Evolutionary conservation across 352 stramenopile genomes (phyloP), one percentile per base, ranked within the genome.

Genomic region (Phytophthora nicotianae): DNA sequence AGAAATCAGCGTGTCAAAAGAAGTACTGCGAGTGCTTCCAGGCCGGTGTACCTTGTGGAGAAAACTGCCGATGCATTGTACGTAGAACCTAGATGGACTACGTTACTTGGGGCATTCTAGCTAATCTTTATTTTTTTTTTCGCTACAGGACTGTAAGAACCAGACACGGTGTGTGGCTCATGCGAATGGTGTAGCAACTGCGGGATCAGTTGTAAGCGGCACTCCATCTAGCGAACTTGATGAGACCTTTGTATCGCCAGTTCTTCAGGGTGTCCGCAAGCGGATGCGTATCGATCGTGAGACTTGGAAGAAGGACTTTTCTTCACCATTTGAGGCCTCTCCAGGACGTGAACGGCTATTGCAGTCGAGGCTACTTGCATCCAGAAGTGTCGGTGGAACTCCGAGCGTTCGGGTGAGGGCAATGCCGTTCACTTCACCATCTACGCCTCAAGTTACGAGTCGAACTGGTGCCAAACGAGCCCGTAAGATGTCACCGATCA

Each of bases 11-110:
- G 2, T 99, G 96, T 57, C 91, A 98, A 62, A 99, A 99, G 79
- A 98, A 98, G 43, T 99, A 99, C 70, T 99, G 96, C 69, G 96
- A 99, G 74, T 99, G 96, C 47, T 99, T 97, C 68, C 92, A 98
- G 63, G 93, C 93, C 0, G 89, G 83, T 6, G 83, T 96, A 6
- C 68, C 81, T 13, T 97, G 90, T 52, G 89, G 83, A 17, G 78
- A 89, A 46, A 96, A 96, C 64, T 97, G 90, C 63, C 91, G 94
- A 23, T 97, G 90, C 55, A 91, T 95, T 62, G 82, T 89, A 87
- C 64, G 80, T 85, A n/a, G 29, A 17, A 23, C n/a, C 17, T 9
- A 20, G 16, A 17, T 41, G 5, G 6, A 9, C 3, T 19, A 27
- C 29, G 32, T 14, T 38, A 16, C 17, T 50, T 42, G 46, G 47